Evolutionary conservation across 108 stramenopile genomes (phyloP), one percentile per base, ranked within the genome.

Genomic region (Pseudonitzschia delicatissima): DNA sequence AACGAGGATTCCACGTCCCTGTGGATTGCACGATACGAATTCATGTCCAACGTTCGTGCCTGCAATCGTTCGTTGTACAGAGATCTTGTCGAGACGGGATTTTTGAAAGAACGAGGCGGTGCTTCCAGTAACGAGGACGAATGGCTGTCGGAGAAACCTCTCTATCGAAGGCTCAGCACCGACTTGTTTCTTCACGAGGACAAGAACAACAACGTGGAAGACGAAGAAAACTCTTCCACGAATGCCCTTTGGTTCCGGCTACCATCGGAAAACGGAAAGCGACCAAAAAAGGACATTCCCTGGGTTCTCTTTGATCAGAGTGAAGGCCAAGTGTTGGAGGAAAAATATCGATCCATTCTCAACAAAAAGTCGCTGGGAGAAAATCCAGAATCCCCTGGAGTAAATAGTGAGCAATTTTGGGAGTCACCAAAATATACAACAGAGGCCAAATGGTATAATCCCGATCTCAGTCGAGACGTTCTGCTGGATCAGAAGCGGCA

Each of bases 401-500:
- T 15, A 31, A 1, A 21, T 9, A 48, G 39, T 8, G 60, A 34
- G 15, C 25, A 51, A 49, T 18, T 17, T 3, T 32, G 36, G 55
- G 67, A 35, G 8, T 8, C 35, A 11, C 11, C 48, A 29, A 63
- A 67, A 45, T 77, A 73, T 57, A 47, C 62, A 5, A 86, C 85
- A 2, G 57, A 77, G 31, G 79, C 83, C 31, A 64, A 82, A 40
- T 88, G 87, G 87, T 81, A 79, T 57, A 68, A 82, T 64, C 77
- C 80, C 13, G 71, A 83, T 64, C 31, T 60, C 0, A 18, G 57
- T 8, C 50, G 66, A 11, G 87, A 88, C 50, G 50, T 88, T n/a
- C 58, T 88, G 45, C 66, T 88, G 23, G 84, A 88, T 51, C 74
- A 85, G 57, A 80, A 77, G 32, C 82, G 87, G 5, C 71, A 83